A percentile compares a stretch with the other conserved stretches of the same genome.
These are phyloP conservation scores for Voacanga thouarsii DNA, from an alignment of 257 asterid genomes.

Conservation along the genomic window DNA sequence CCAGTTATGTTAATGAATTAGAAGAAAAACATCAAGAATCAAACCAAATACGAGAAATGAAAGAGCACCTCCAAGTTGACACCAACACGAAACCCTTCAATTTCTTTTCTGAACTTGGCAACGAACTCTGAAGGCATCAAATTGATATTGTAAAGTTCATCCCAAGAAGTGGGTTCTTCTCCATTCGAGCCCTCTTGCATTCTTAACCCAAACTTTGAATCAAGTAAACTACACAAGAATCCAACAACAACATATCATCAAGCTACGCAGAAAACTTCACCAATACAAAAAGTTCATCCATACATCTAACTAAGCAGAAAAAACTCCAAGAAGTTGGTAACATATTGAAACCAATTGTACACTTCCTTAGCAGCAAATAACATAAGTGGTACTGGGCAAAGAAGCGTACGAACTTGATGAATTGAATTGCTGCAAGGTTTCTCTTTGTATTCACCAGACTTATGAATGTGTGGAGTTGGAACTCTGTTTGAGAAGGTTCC, in stretches of 20 bases:
- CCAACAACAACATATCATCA: neutral
- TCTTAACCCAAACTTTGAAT: constrained; percentile 6
- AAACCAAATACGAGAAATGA: neutral
- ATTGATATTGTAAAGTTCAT: constrained; percentile 80
- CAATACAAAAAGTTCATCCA: neutral
- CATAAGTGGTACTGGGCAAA: neutral
- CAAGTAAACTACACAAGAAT: constrained; percentile 2
- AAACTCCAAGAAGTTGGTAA: neutral
- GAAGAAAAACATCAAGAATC: neutral
- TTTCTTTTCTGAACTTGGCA: constrained; percentile 74
- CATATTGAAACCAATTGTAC: neutral
- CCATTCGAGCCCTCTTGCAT: constrained; percentile 64
- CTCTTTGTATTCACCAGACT: neutral
- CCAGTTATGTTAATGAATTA: neutral
- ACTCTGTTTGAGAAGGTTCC: too few species aligned
- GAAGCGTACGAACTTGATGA: neutral
- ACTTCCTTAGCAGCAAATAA: neutral
- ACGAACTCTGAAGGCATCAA: constrained; percentile 86
- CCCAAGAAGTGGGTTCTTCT: constrained; percentile 76
- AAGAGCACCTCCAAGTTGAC: constrained; percentile 74
- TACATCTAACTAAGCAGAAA: neutral
- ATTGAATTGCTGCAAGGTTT: neutral
- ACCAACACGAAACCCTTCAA: constrained; percentile 77
- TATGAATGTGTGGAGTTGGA: neutral
- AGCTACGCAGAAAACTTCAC: neutral